Evolutionary conservation across 2,329 filamentous ascomycete genomes (phyloP), one percentile per base, ranked within the genome.

Genomic region (Fusarium brachygibbosum): DNA sequence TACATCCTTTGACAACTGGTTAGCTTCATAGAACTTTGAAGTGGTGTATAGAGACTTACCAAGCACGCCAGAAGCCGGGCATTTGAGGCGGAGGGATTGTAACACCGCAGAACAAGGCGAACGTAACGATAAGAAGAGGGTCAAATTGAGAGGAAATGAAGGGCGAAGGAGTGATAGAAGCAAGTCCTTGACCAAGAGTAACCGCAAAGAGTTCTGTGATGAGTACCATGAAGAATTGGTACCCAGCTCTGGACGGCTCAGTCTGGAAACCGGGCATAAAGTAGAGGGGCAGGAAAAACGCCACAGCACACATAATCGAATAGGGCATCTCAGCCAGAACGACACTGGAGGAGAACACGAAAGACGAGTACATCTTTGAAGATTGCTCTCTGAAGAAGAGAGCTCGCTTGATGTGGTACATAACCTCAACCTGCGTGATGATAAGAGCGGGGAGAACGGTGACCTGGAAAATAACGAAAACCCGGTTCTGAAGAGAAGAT

Each of bases 381-480:
- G 92, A 91, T 19, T 91, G 87, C 80, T 97, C 94, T 60, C 94
- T 91, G 85, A 94, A 96, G 82, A 93, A 94, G 68, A 97, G 90
- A 75, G 92, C 85, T 42, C 93, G 88, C 66, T 91, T 90, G 74
- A 94, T 83, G 75, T 94, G 90, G 78, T 92, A 97, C 82, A 94
- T 94, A 40, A 81, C 76, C 79, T 97, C 91, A 55, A 97, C 91
- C 75, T 97, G 93, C 1, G 90, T 89, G 58, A 97, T 88, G 77
- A 97, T 93, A 31, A 97, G 84, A 2, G 92, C 92, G 0, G 93
- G 93, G 28, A 97, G 85, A 23, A 97, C 92, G 0, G 93, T 93
- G 52, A 94, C 88, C 78, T 97, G 93, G 87, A 97, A 97, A 78
- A 96, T 92, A 79, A 95, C 88, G 79, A 97, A 97, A 66, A 97